Percentiles rank a stretch among this genome's conserved stretches.
Evolutionary conservation across 108 stramenopile species (phyloP).

Genomic region (Nitzschia palea): DNA sequence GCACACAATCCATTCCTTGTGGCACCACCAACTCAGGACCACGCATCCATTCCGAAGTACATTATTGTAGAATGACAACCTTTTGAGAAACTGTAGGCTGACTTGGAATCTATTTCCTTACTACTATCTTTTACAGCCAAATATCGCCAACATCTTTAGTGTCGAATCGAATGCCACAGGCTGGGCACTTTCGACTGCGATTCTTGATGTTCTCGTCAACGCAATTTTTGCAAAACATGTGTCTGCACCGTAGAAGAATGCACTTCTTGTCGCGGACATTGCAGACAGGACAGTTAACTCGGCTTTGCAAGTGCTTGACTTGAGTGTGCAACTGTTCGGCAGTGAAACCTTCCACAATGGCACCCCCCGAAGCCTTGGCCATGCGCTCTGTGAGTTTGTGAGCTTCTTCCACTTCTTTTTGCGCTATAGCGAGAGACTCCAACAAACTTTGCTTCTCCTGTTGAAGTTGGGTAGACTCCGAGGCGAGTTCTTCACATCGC

Average conservation of each 20-base stretch:
- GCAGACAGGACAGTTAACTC: slow-evolving; percentile 86
- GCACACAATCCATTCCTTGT: no score
- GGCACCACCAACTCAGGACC: no score
- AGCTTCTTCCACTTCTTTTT: slow-evolving; percentile 64
- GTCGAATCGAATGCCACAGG: slow-evolving; percentile 80
- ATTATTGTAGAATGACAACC: no score
- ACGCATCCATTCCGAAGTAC: no score
- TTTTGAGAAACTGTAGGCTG: no score
- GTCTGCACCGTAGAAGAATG: slow-evolving; percentile 90
- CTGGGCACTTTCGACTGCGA: slow-evolving; percentile 88
- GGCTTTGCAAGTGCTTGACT: slow-evolving; percentile 65
- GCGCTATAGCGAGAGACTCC: slow-evolving; percentile 71
- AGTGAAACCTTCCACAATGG: slow-evolving; percentile 51
- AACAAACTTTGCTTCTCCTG: slow-evolving; percentile 65
- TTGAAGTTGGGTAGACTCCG: slow-evolving; percentile 55
- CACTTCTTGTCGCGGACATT: slow-evolving; percentile 87
- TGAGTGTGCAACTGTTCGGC: slow-evolving; percentile 71
- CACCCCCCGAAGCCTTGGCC: slow-evolving; percentile 32
- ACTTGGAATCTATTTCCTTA: no score
- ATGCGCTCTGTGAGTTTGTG: slow-evolving; percentile 39
- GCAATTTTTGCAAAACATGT: slow-evolving; percentile 93
- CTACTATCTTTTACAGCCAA: slow-evolving; percentile 57
- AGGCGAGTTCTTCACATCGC: slow-evolving; percentile 74
- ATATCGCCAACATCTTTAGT: slow-evolving; percentile 86
- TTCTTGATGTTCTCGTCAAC: slow-evolving; percentile 86